phyloP scores from a whole-genome alignment of 2,329 filamentous ascomycete species.

The Aspergillus sp. region DNA sequence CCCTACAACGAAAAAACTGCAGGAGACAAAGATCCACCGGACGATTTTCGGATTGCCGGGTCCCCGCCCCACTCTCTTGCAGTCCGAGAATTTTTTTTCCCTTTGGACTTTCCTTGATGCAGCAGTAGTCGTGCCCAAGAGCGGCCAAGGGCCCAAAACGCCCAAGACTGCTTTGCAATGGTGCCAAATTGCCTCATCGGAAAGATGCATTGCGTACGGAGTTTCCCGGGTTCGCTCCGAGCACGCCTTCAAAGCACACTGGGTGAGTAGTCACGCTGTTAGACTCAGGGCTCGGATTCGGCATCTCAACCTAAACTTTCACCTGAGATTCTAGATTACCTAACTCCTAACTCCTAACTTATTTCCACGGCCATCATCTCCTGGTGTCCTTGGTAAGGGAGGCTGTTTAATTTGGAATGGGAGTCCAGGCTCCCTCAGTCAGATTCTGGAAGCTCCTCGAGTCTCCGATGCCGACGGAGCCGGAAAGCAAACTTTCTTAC shows the following conservation, averaged over 20 bases:
- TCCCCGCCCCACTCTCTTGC: not conserved
- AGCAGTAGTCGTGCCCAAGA: not conserved
- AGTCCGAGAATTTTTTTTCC: not conserved
- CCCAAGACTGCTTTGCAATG: slow-evolving; percentile 3
- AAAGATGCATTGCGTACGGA: slow-evolving; percentile 13
- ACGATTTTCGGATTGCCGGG: slow-evolving; percentile 2
- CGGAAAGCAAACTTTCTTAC: not conserved
- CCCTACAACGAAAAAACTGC: slow-evolving; percentile 2
- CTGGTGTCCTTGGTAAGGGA: not conserved
- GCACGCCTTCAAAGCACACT: not conserved
- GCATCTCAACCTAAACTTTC: not conserved
- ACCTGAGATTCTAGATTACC: not conserved
- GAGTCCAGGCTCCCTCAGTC: not conserved
- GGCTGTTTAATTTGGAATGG: not conserved
- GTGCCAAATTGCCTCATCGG: slow-evolving; percentile 21
- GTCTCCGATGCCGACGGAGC: not conserved
- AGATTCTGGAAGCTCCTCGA: not conserved
- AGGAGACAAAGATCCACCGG: slow-evolving; percentile 9
- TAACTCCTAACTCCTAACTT: not conserved
- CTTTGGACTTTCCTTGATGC: not conserved
- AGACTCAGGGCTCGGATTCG: not conserved
- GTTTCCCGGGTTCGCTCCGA: not conserved
- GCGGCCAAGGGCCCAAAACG: not conserved
- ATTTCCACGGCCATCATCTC: not conserved
- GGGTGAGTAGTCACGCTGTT: not conserved